Percentiles rank a stretch among this genome's conserved stretches.
Conservation (phyloP, 306 rosid species). For the Cucurbita pepo region DNA sequence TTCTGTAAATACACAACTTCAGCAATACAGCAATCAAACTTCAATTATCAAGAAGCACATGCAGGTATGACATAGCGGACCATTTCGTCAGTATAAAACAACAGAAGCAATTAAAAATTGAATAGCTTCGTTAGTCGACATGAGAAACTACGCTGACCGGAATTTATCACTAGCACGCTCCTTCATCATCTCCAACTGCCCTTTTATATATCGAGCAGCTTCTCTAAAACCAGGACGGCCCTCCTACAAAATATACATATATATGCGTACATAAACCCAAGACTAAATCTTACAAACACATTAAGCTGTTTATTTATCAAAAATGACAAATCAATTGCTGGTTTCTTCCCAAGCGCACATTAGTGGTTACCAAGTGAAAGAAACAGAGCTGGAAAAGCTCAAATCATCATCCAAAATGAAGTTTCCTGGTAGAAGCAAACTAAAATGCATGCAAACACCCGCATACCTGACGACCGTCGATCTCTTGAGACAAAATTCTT, state of each 20-base stretch:
- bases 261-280: slow-evolving; percentile 7
- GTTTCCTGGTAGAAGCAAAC: neutral
- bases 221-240: slow-evolving; percentile 81
- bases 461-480: slow-evolving; percentile 79
- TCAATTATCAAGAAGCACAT: neutral
- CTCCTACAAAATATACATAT: slow-evolving; percentile 34
- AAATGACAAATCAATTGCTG: neutral
- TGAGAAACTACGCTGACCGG: slow-evolving; percentile 26
- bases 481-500: slow-evolving; percentile 59
- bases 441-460: neutral
- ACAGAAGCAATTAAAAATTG: neutral
- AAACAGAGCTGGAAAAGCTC: neutral
- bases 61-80: neutral
- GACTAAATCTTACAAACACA: slow-evolving; percentile 14
- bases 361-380: neutral
- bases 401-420: neutral
- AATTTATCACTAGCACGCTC: slow-evolving; percentile 46
- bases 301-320: neutral
- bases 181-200: slow-evolving; percentile 50
- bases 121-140: neutral
- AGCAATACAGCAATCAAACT: slow-evolving; percentile 8
- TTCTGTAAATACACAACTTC: slow-evolving; percentile 25
- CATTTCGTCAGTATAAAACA: neutral
- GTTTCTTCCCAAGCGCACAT: neutral
- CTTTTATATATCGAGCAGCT: slow-evolving; percentile 66